These are phyloP conservation scores for Luffa acutangula DNA, from an alignment of 306 rosid genomes.

Conservation along the genomic window DNA sequence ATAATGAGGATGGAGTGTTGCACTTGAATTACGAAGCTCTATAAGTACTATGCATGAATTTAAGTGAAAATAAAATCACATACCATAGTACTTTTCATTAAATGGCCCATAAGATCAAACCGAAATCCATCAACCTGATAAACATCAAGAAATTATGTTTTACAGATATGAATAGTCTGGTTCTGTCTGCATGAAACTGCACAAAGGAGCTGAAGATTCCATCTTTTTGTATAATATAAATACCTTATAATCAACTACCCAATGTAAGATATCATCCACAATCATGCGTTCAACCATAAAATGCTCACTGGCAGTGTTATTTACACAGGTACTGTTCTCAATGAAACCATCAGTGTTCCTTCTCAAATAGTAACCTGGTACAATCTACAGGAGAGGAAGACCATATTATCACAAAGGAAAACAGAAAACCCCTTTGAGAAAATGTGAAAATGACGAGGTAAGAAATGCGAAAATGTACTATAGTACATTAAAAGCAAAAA, in stretches of 20 bases:
- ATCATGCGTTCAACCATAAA: slow-evolving; percentile 89
- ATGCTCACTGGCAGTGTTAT: slow-evolving; percentile 95
- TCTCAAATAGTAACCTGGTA: slow-evolving; percentile 96
- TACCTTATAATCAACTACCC: slow-evolving; percentile 91
- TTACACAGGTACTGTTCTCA: slow-evolving; percentile 86
- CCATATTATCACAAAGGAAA: slow-evolving; percentile 24
- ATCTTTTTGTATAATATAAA: slow-evolving; percentile 16
- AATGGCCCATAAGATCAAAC: slow-evolving; percentile 95
- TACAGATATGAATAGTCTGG: background rate
- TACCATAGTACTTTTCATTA: slow-evolving; percentile 96
- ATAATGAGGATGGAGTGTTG: background rate
- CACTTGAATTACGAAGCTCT: background rate
- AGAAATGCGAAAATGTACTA: background rate
- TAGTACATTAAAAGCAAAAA: background rate
- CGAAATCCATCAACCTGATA: slow-evolving; percentile 94
- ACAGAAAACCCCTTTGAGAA: slow-evolving; percentile 9
- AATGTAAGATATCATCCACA: slow-evolving; percentile 81
- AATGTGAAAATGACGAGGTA: slow-evolving; percentile 12
- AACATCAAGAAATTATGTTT: background rate
- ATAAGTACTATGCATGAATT: background rate
- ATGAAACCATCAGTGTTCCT: slow-evolving; percentile 74
- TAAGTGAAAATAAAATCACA: slow-evolving; percentile 1
- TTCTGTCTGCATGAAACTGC: background rate
- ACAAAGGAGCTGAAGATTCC: slow-evolving; percentile 5
- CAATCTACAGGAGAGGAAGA: slow-evolving; percentile 52